Percentiles rank a stretch among this genome's conserved stretches.
Conservation (phyloP, 2,329 filamentous ascomycete genomes). For the Pseudogymnoascus pannorum region DNA sequence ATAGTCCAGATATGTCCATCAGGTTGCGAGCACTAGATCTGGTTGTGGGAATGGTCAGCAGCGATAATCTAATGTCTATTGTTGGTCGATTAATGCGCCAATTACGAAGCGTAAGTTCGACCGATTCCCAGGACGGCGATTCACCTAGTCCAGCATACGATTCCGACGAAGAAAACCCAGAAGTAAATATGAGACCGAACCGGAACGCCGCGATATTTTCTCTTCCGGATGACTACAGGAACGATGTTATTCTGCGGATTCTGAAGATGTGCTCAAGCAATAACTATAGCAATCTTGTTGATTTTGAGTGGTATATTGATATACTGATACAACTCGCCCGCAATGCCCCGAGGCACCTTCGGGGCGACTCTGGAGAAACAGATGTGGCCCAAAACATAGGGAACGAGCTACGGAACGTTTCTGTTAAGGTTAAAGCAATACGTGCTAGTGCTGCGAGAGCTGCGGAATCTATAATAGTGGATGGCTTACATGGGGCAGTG, state of each 20-base stretch:
- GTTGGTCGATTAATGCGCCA: slow-evolving; percentile 85
- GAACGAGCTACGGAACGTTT: slow-evolving; percentile 78
- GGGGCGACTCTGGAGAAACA: slow-evolving; percentile 19
- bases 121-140: slow-evolving; percentile 35
- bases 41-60: slow-evolving; percentile 87
- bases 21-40: slow-evolving; percentile 86
- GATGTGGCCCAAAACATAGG: slow-evolving; percentile 66
- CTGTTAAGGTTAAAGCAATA: slow-evolving; percentile 83
- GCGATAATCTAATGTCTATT: slow-evolving; percentile 74
- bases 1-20: slow-evolving; percentile 93
- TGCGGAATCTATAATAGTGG: slow-evolving; percentile 66
- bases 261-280: slow-evolving; percentile 83
- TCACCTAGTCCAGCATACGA: slow-evolving; percentile 28
- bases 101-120: slow-evolving; percentile 58
- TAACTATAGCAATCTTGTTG: slow-evolving; percentile 75
- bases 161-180: slow-evolving; percentile 49
- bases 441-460: slow-evolving; percentile 73
- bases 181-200: slow-evolving; percentile 41
- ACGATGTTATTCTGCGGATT: slow-evolving; percentile 75
- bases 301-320: slow-evolving; percentile 98
- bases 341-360: slow-evolving; percentile 45
- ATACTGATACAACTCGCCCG: slow-evolving; percentile 79
- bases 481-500: slow-evolving; percentile 46
- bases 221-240: slow-evolving; percentile 78
- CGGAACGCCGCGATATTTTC: slow-evolving; percentile 23